phyloP scores from a whole-genome alignment of 1,139 yeast genomes.

The Debaryomyces singareniensis region DNA sequence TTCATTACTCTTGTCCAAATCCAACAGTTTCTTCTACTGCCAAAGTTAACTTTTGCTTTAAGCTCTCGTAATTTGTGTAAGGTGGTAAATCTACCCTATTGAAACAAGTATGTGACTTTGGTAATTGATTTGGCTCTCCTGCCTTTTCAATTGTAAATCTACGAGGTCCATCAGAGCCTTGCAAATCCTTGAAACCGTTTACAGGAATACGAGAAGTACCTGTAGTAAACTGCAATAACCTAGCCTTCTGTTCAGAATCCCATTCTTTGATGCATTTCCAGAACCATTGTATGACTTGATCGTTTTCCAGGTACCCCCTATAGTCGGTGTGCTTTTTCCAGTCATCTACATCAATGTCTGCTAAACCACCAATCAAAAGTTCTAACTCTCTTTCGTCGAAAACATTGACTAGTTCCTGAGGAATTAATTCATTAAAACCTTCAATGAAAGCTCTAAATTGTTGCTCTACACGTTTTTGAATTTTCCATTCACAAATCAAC shows the following conservation, averaged over 20 bases:
- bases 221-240: constrained; percentile 91
- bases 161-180: constrained; percentile 98
- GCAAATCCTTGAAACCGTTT: constrained; percentile 95
- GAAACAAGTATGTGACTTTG: constrained; percentile 94
- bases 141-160: constrained; percentile 97
- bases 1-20: constrained; percentile 95
- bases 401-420: constrained; percentile 92
- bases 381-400: constrained; percentile 97
- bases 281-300: constrained; percentile 97
- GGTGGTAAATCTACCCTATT: constrained; percentile 90
- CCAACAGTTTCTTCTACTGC: constrained; percentile 96
- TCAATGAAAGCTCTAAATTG: constrained; percentile 95
- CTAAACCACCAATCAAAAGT: constrained; percentile 93
- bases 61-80: constrained; percentile 64
- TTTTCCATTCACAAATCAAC: constrained; percentile 93
- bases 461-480: constrained; percentile 85
- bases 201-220: constrained; percentile 99
- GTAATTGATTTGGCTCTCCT: constrained; percentile 88
- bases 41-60: constrained; percentile 74
- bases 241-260: constrained; percentile 96
- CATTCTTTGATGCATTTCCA: constrained; percentile 92
- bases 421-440: constrained; percentile 95
- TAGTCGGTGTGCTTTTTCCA: constrained; percentile 99
- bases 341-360: constrained; percentile 95
- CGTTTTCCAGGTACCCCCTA: constrained; percentile 94